Evolutionary conservation across 2,329 filamentous ascomycete genomes (phyloP).

Genomic region (Pyricularia sp.): DNA sequence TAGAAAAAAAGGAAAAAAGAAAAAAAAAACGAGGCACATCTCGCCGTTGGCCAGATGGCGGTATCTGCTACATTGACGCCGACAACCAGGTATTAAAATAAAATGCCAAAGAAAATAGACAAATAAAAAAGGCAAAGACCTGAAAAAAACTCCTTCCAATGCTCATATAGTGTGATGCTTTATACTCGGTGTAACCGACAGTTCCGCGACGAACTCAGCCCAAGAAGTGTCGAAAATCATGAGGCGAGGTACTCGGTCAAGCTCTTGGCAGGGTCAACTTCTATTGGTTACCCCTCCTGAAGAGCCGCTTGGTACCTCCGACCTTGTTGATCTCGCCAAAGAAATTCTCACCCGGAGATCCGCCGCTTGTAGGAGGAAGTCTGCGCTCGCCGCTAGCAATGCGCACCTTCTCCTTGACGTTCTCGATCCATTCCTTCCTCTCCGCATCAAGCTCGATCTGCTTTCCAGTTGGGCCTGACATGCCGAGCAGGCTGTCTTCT

Average conservation of each 20-base stretch:
- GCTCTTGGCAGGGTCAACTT: background rate
- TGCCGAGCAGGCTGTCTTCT: slow-evolving; percentile 49
- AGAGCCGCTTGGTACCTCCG: slow-evolving; percentile 60
- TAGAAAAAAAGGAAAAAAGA: background rate
- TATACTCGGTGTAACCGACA: background rate
- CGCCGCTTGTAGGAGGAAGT: slow-evolving; percentile 11
- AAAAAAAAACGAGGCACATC: background rate
- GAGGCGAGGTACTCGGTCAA: background rate
- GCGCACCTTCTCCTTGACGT: slow-evolving; percentile 67
- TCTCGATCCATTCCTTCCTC: slow-evolving; percentile 69
- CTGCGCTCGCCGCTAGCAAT: slow-evolving; percentile 48
- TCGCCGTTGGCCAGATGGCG: background rate
- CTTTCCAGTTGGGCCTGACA: slow-evolving; percentile 57
- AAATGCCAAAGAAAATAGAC: background rate
- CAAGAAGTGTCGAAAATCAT: background rate
- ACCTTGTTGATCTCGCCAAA: slow-evolving; percentile 62
- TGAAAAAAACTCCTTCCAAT: background rate
- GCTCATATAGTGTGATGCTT: background rate
- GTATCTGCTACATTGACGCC: background rate
- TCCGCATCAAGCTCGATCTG: slow-evolving; percentile 56
- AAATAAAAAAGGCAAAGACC: background rate
- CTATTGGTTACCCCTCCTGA: slow-evolving; percentile 24
- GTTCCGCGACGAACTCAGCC: background rate
- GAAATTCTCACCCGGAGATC: slow-evolving; percentile 19
- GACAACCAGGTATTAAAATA: background rate